Percentiles rank a stretch among this genome's conserved stretches.
These are phyloP conservation scores for Senna siamea DNA, from an alignment of 306 rosid species.

Conservation along the genomic window DNA sequence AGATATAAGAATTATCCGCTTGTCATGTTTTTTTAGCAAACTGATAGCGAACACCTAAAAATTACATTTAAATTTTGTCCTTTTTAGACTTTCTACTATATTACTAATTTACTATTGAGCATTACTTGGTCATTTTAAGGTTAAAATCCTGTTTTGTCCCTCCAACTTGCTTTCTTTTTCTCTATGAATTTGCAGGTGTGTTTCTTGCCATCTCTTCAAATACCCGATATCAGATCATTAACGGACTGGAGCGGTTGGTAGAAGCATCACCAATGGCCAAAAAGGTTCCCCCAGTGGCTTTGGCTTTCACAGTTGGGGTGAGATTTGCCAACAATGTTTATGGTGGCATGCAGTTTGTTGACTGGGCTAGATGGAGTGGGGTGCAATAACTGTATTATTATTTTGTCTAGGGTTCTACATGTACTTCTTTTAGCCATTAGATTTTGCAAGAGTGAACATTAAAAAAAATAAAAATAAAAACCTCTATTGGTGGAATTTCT, in stretches of 20 bases:
- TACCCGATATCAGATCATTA: conserved; percentile 81
- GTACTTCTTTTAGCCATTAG: conserved; percentile 21
- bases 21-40: too few species aligned
- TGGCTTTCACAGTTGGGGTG: conserved; percentile 90
- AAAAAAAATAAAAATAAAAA: neutral
- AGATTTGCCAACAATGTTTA: conserved; percentile 89
- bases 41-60: too few species aligned
- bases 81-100: too few species aligned
- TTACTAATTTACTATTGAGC: too few species aligned
- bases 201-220: conserved; percentile 89
- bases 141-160: neutral
- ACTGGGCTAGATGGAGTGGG: conserved; percentile 98
- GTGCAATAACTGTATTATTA: conserved; percentile 59
- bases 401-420: conserved; percentile 15
- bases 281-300: conserved; percentile 80
- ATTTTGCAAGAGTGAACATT: conserved; percentile 7
- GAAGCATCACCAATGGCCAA: conserved; percentile 82
- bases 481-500: conserved; percentile 12
- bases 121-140: neutral
- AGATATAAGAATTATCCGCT: too few species aligned
- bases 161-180: neutral
- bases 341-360: conserved; percentile 97
- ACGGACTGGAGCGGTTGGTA: conserved; percentile 85
- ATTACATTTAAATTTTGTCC: too few species aligned
- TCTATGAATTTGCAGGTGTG: conserved; percentile 61